These are phyloP conservation scores for Monotropa hypopitys DNA, from an alignment of 179 eudicot species.

Conservation along the genomic window DNA sequence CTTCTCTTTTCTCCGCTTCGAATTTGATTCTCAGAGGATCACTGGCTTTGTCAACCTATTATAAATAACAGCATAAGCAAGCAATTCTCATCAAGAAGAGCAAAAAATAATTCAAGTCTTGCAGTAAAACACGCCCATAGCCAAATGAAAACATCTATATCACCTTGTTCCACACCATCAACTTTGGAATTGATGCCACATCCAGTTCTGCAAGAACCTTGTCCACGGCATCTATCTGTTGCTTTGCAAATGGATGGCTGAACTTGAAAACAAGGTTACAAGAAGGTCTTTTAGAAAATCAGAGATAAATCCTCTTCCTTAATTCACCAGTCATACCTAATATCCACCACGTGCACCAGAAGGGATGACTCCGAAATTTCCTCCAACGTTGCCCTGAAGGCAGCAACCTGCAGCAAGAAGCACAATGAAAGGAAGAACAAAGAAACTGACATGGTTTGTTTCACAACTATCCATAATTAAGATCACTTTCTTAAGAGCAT, in stretches of 20 bases:
- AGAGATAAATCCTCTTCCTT: background rate
- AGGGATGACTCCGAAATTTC: slow-evolving; percentile 92
- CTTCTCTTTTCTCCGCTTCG: slow-evolving; percentile 52
- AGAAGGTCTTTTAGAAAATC: slow-evolving; percentile 1
- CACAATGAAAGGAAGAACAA: background rate
- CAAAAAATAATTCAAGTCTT: background rate
- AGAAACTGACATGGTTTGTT: background rate
- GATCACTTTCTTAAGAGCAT: background rate
- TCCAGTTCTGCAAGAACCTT: slow-evolving; percentile 77
- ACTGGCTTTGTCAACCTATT: slow-evolving; percentile 74
- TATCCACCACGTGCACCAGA: slow-evolving; percentile 88
- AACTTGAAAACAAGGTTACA: slow-evolving; percentile 12
- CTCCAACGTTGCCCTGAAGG: slow-evolving; percentile 95
- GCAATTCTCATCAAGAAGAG: background rate
- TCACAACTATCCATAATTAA: no score
- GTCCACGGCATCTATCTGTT: slow-evolving; percentile 82
- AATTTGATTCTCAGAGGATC: slow-evolving; percentile 58
- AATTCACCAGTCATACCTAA: slow-evolving; percentile 42
- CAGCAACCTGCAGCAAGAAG: slow-evolving; percentile 67
- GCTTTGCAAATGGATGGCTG: slow-evolving; percentile 94
- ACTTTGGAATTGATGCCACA: slow-evolving; percentile 56
- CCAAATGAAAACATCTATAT: background rate
- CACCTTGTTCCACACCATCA: slow-evolving; percentile 95
- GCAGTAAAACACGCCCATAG: background rate
- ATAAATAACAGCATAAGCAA: slow-evolving; percentile 7